These are phyloP conservation scores for Heritiera littoralis DNA, from an alignment of 345 rosid species.

Conservation along the genomic window DNA sequence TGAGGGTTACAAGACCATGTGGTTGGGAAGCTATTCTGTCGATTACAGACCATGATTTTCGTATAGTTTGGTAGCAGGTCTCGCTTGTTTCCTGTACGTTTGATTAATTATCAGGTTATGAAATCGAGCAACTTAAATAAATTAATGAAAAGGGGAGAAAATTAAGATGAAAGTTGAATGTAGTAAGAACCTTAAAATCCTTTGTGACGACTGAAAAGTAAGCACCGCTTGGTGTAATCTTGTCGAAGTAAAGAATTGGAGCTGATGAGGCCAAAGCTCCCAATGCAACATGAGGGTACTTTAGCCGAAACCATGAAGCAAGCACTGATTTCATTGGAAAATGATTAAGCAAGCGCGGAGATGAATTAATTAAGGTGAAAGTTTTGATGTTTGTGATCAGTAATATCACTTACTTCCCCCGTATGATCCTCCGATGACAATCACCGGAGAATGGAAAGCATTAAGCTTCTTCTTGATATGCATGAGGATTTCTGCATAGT, in stretches of 20 bases:
- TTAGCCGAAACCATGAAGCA: slow-evolving; percentile 56
- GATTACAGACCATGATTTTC: slow-evolving; percentile 41
- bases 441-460: slow-evolving; percentile 52
- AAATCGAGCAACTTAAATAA: slow-evolving; percentile 18
- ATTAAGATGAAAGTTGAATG: neutral
- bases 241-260: slow-evolving; percentile 49
- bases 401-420: slow-evolving; percentile 60
- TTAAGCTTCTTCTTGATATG: slow-evolving; percentile 40
- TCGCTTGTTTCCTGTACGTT: slow-evolving; percentile 49
- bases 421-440: slow-evolving; percentile 71
- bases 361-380: neutral
- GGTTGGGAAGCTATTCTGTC: slow-evolving; percentile 47
- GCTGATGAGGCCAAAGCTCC: slow-evolving; percentile 64
- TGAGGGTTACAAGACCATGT: slow-evolving; percentile 47
- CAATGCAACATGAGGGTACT: slow-evolving; percentile 55
- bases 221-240: slow-evolving; percentile 32
- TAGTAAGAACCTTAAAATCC: slow-evolving; percentile 43
- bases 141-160: neutral
- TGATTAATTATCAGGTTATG: neutral
- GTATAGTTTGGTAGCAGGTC: slow-evolving; percentile 39
- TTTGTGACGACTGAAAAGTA: slow-evolving; percentile 54
- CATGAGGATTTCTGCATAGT: slow-evolving; percentile 40
- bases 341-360: no score
- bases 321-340: slow-evolving; percentile 32
- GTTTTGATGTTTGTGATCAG: neutral